phyloP scores from a whole-genome alignment of 345 rosid species.

The Moricandia moricandioides region DNA sequence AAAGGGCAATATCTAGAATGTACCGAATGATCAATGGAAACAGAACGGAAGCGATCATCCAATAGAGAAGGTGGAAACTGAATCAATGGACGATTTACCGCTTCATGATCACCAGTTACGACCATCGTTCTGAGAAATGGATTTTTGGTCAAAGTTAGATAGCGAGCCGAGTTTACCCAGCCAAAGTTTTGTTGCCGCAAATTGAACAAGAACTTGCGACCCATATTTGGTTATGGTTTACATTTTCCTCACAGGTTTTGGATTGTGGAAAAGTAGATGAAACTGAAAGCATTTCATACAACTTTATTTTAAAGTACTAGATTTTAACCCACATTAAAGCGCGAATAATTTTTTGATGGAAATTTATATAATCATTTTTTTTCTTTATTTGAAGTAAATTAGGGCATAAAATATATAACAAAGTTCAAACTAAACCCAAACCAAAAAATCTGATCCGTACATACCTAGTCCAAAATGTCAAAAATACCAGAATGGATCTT shows the following conservation, averaged over 20 bases:
- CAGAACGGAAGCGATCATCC: background rate
- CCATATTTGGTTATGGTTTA: background rate
- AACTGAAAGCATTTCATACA: background rate
- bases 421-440: too few species aligned
- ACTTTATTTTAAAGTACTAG: background rate
- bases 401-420: too few species aligned
- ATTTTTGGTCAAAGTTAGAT: background rate
- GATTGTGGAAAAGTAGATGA: background rate
- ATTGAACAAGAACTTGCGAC: background rate
- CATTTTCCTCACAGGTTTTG: background rate
- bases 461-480: too few species aligned
- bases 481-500: too few species aligned
- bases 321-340: too few species aligned
- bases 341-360: too few species aligned
- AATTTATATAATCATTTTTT: too few species aligned
- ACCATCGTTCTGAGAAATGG: background rate
- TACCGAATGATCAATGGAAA: background rate
- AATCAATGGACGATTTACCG: background rate
- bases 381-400: too few species aligned
- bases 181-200: background rate
- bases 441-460: too few species aligned
- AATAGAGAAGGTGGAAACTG: background rate
- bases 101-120: background rate
- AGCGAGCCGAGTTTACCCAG: background rate
- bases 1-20: background rate